phyloP scores from a whole-genome alignment of 129 eudicot species.

The Sambucus nigra region DNA sequence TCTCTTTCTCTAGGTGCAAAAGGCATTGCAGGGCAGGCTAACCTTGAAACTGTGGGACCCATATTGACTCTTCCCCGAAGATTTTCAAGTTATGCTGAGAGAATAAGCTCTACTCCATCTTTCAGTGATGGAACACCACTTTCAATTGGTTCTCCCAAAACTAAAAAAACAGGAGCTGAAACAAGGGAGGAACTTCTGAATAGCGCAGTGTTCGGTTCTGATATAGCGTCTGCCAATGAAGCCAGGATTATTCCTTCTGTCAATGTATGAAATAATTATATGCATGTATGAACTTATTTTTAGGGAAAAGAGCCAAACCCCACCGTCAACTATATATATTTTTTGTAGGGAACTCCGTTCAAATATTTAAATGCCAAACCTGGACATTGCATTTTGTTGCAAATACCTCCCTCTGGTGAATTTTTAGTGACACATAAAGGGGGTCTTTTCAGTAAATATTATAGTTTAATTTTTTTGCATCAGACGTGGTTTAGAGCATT shows the following conservation, averaged over 20 bases:
- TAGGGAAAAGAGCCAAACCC: no score
- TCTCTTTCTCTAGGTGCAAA: conserved; percentile 41
- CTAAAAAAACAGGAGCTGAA: conserved; percentile 77
- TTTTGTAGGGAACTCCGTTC: no score
- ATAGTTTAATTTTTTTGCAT: no score
- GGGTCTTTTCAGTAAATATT: no score
- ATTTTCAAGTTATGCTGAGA: conserved; percentile 81
- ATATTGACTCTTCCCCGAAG: conserved; percentile 51
- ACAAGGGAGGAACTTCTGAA: conserved; percentile 70
- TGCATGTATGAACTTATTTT: neutral
- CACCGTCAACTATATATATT: no score
- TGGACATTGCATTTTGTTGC: no score
- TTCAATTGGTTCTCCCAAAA: conserved; percentile 75
- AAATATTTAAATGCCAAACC: no score
- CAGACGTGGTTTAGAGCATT: no score
- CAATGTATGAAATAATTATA: conserved; percentile 41
- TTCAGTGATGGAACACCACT: conserved; percentile 47
- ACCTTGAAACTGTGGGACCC: conserved; percentile 39
- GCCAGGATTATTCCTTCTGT: conserved; percentile 30
- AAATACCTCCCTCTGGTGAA: no score
- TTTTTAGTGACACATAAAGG: no score
- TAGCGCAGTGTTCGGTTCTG: conserved; percentile 56
- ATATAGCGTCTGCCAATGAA: conserved; percentile 39
- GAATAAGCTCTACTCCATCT: conserved; percentile 71
- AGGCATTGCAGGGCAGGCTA: conserved; percentile 33